A percentile compares a stretch with the other conserved stretches of the same genome.
Evolutionary conservation across 164 flowering plant genomes (phyloP).

Genomic region (Annona squamosa): DNA sequence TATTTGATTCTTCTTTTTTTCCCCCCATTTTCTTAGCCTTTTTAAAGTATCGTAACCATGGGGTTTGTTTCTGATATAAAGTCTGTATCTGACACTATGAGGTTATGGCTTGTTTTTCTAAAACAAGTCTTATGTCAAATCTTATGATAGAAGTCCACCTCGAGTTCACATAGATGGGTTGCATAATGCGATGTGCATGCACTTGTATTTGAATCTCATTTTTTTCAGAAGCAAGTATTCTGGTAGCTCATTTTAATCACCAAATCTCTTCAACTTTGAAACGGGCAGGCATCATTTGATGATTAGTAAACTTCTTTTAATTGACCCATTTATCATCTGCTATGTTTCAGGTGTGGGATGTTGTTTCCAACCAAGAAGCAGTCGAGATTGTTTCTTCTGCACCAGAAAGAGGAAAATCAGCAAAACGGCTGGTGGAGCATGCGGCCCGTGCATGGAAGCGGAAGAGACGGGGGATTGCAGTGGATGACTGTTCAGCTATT

Average conservation of each 20-base stretch:
- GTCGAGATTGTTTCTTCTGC: conserved; percentile 66
- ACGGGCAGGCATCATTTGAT: not conserved
- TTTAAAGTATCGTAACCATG: too few relatives aligned
- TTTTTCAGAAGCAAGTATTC: not conserved
- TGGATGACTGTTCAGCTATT: conserved; percentile 89
- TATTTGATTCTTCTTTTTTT: not conserved
- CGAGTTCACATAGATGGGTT: not conserved
- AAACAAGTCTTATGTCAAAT: too few relatives aligned
- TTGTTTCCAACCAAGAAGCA: conserved; percentile 87
- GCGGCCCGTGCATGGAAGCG: conserved; percentile 73
- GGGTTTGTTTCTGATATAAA: too few relatives aligned
- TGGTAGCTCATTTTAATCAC: not conserved
- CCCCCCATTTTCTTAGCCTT: not conserved
- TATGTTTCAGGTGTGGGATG: conserved; percentile 82
- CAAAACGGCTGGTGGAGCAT: conserved; percentile 59
- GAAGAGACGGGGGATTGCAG: conserved; percentile 56
- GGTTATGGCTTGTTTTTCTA: too few relatives aligned
- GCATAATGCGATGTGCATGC: not conserved
- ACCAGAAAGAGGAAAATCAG: conserved; percentile 53
- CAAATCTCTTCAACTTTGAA: too few relatives aligned
- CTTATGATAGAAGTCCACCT: too few relatives aligned
- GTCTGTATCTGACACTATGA: too few relatives aligned
- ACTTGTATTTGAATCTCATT: not conserved
- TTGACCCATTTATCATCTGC: not conserved
- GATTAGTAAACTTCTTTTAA: not conserved